Base-by-base conservation (phyloP, 306 rosid genomes). In the Calophaca sinica region DNA sequence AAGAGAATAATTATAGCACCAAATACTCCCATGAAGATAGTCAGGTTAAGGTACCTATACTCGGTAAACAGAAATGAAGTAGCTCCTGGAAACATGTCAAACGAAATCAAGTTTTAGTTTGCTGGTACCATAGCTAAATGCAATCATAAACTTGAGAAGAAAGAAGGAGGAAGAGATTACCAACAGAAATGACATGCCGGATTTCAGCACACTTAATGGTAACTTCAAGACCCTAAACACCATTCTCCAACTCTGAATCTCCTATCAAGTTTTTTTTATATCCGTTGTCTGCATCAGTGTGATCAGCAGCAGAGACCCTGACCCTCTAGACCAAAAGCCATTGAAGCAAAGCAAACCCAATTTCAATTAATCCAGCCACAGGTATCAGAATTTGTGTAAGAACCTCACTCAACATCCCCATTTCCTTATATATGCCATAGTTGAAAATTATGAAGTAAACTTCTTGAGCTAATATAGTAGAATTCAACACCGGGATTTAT, bases 121-220 rank as follows among this genome's bases (percentile, higher is more conserved):
- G 14, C 8, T 1, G 39, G 26, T 44, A 39, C n/a, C 35, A 38
- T 64, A 52, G 39, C 49, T 51, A 46, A 64, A 52, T 48, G 5
- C 52, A 48, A 48, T 11, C 52, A 48, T 48, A 48, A 3, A 53
- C 10, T 20, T 53, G 14, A 26, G 8, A 26, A 36, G 50, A 31
- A 51, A 32, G 61, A 54, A 45, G 70, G 75, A 68, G 62, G 68
- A 33, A 49, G 50, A 54, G 31, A 82, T 82, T 57, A 82, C 96
- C 93, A 68, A 87, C 87, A 74, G 90, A 84, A 65, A 85, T 87
- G 68, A 90, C 90, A 65, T 87, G 80, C 82, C 88, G 91, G 49
- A 85, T 88, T 77, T 91, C 91, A 48, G 89, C 90, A 82, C 83
- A 82, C 82, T 85, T 91, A 28, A 38, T 70, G 58, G 81, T 62